Percentiles rank a stretch among this genome's conserved stretches.
Conservation (phyloP, 1,284 basidiomycete genomes). For the Cystobasidium slooffiae region DNA sequence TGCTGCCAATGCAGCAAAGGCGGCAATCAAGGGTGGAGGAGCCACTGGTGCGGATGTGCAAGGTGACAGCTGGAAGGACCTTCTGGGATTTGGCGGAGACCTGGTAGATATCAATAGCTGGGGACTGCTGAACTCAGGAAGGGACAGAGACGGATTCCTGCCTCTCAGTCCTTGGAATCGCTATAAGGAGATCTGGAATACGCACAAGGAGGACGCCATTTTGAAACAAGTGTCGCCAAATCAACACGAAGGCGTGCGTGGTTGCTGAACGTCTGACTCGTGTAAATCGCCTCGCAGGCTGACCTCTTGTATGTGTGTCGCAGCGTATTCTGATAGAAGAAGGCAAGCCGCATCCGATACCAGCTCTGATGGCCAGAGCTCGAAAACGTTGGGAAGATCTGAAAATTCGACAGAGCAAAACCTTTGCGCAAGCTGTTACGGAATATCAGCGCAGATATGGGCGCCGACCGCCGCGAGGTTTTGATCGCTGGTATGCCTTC, state of each 20-base stretch:
- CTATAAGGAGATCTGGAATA: constrained; percentile 27
- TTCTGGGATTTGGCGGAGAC: constrained; percentile 27
- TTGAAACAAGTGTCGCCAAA: background rate
- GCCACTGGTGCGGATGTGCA: constrained; percentile 1
- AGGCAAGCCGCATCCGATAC: constrained; percentile 51
- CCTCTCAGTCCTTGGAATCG: constrained; percentile 38
- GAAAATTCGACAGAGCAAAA: constrained; percentile 72
- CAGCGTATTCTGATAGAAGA: constrained; percentile 27
- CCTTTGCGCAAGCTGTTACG: constrained; percentile 72
- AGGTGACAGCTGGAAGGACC: constrained; percentile 10
- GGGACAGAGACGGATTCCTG: constrained; percentile 19
- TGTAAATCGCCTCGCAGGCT: background rate
- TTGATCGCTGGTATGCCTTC: constrained; percentile 52
- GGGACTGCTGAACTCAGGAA: constrained; percentile 27
- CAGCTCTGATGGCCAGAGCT: constrained; percentile 74
- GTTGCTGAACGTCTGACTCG: background rate
- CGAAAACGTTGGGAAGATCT: constrained; percentile 68
- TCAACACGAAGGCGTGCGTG: constrained; percentile 20
- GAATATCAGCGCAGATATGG: constrained; percentile 80
- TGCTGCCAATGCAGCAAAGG: constrained; percentile 28
- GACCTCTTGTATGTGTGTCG: background rate
- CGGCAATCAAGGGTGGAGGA: constrained; percentile 20
- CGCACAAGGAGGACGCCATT: constrained; percentile 9
- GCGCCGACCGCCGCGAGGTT: constrained; percentile 55
- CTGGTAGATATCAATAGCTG: constrained; percentile 32